Base-by-base conservation (phyloP, 129 eudicot genomes). In the sunflower (Helianthus annuus) region DNA sequence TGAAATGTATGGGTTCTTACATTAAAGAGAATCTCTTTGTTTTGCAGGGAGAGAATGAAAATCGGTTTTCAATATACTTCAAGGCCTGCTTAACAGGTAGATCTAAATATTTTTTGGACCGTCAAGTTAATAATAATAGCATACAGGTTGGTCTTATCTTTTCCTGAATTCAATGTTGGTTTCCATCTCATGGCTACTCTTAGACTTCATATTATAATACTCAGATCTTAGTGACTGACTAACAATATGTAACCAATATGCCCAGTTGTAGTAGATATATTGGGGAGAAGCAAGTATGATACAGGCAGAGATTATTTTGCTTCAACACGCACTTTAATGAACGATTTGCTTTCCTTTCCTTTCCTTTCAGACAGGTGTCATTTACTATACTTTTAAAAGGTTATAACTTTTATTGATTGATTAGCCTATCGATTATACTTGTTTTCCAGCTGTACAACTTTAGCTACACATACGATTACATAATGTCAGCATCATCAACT, bases 241-340 rank as follows among this genome's bases (percentile, higher is more conserved):
- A 10, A 44, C 34, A 6, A 74, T 68, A 78, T 45, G 48, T 57
- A 75, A 58, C 24, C 22, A 74, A 45, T 65, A 40, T 57, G 76
- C 67, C 76, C n/a, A n/a, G n/a, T 74, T 53, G 53, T 78, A 77
- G 68, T 85, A 94, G 98, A 84, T 94, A 81, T 96, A 90, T 59
- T 94, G 98, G 98, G 98, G 98, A 79, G 98, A 85, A 86, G 95
- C 97, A 71, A 90, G 82, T 86, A 94, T 94, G 98, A 88, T 94
- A 62, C 85, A 83, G 80, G 98, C 98, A 19, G 98, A 94, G 82
- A 93, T 91, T 77, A 84, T 85, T 67, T 81, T 94, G 74, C 96
- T 94, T 72, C 83, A 80, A 84, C 69, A 86, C 71, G 98, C 98
- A 54, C 81, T 61, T 56, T 54, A 94, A 90, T 80, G 88, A 85